Conservation (phyloP, 2,329 filamentous ascomycete genomes). For the Monascus ruber region DNA sequence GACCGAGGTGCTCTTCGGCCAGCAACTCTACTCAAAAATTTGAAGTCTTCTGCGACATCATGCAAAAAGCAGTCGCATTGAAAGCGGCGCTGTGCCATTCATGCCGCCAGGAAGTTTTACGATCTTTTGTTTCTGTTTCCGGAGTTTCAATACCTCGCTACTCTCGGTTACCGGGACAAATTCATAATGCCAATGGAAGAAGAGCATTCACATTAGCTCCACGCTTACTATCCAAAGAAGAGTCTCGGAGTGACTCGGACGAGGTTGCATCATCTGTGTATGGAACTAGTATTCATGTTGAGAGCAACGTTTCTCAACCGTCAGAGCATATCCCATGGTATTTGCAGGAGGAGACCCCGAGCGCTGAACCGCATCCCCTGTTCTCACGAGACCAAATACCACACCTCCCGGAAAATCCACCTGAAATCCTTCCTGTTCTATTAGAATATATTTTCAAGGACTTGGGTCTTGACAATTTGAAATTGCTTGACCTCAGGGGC, state of each 20-base stretch:
- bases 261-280: constrained; percentile 1
- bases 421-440: constrained; percentile 58
- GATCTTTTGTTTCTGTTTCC: constrained; percentile 17
- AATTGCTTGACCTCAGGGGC: constrained; percentile 68
- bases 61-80: constrained; percentile 20
- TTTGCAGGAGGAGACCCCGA: constrained; percentile 50
- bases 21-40: background rate
- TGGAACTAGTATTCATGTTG: constrained; percentile 1
- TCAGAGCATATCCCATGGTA: constrained; percentile 61
- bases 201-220: constrained; percentile 14
- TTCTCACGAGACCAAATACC: constrained; percentile 48
- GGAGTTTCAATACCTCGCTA: constrained; percentile 14
- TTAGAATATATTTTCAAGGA: constrained; percentile 72
- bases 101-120: constrained; percentile 18
- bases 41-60: constrained; percentile 7
- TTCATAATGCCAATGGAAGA: constrained; percentile 5
- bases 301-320: constrained; percentile 1
- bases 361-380: constrained; percentile 29
- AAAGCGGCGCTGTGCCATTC: constrained; percentile 18
- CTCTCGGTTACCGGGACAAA: constrained; percentile 5
- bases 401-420: constrained; percentile 55
- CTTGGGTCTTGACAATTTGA: constrained; percentile 72
- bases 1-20: too few species aligned
- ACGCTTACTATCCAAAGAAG: constrained; percentile 13
- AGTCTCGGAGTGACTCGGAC: constrained; percentile 6